Conservation (phyloP, 2,329 filamentous ascomycete genomes). For the Aspergillus neoniger region DNA sequence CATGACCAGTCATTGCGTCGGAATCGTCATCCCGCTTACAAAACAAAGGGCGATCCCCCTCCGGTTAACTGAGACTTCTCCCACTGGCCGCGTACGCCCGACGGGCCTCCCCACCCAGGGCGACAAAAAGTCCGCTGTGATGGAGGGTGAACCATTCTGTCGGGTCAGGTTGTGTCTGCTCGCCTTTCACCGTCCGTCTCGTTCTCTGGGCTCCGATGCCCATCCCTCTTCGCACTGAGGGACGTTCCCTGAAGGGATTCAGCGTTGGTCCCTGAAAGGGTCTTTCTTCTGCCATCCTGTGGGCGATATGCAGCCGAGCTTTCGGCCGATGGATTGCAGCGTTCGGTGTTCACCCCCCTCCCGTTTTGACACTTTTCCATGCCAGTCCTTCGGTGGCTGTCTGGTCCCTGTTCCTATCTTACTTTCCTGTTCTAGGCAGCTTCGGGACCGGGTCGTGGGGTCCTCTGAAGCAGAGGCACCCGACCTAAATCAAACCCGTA, state of each 20-base stretch:
- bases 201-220: not conserved
- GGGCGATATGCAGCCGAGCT: slow-evolving; percentile 26
- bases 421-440: slow-evolving; percentile 5
- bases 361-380: not conserved
- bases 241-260: slow-evolving; percentile 5
- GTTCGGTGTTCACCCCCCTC: not conserved
- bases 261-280: slow-evolving; percentile 11
- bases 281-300: slow-evolving; percentile 14
- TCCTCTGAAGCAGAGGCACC: not conserved
- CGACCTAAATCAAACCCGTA: not conserved
- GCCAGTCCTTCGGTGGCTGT: not conserved
- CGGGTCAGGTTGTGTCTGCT: slow-evolving; percentile 26
- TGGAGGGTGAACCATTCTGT: slow-evolving; percentile 32
- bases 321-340: slow-evolving; percentile 16
- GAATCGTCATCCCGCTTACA: slow-evolving; percentile 3
- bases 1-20: not conserved
- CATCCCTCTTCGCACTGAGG: not conserved
- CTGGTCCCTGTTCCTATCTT: not conserved
- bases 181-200: slow-evolving; percentile 6
- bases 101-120: not conserved
- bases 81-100: not conserved
- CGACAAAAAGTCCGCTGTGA: slow-evolving; percentile 18
- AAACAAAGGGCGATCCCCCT: not conserved
- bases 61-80: not conserved
- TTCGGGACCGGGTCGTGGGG: not conserved